These are phyloP conservation scores for Typha latifolia DNA, from an alignment of 176 grass and related monocot species.

Conservation along the genomic window DNA sequence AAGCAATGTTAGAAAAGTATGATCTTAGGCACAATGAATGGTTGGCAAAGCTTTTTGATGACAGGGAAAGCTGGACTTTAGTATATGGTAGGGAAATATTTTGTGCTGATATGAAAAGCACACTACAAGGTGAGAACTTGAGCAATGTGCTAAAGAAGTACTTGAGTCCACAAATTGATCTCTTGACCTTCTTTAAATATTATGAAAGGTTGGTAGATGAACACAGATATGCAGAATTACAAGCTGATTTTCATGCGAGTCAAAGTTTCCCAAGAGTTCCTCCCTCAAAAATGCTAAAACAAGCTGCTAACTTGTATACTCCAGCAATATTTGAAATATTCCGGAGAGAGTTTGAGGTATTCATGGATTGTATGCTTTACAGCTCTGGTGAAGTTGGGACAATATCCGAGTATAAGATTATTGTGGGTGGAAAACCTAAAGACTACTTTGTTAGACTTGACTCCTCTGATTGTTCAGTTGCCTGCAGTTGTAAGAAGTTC, in stretches of 20 bases:
- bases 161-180: slow-evolving; percentile 24
- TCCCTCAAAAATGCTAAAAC: slow-evolving; percentile 34
- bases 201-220: slow-evolving; percentile 39
- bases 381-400: slow-evolving; percentile 9
- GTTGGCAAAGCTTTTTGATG: slow-evolving; percentile 25
- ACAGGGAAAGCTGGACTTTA: slow-evolving; percentile 25
- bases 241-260: slow-evolving; percentile 34
- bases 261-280: slow-evolving; percentile 35
- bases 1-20: slow-evolving; percentile 14
- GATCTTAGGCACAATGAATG: slow-evolving; percentile 23
- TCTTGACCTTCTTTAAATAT: slow-evolving; percentile 40
- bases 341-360: slow-evolving; percentile 38
- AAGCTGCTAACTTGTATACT: slow-evolving; percentile 41
- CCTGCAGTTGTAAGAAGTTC: slow-evolving; percentile 52
- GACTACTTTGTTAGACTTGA: slow-evolving; percentile 28
- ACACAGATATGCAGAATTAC: slow-evolving; percentile 29
- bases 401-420: slow-evolving; percentile 32
- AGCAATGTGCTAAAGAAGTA: slow-evolving; percentile 37
- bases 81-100: slow-evolving; percentile 16
- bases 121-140: slow-evolving; percentile 26
- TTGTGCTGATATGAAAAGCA: slow-evolving; percentile 25
- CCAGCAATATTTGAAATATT: slow-evolving; percentile 44
- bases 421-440: slow-evolving; percentile 22
- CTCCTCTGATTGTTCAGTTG: slow-evolving; percentile 29
- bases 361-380: slow-evolving; percentile 41